Percentiles rank a stretch among this genome's conserved stretches.
Evolutionary conservation across 129 eudicot species (phyloP).

Genomic region (Chrysanthemum lavandulifolium): DNA sequence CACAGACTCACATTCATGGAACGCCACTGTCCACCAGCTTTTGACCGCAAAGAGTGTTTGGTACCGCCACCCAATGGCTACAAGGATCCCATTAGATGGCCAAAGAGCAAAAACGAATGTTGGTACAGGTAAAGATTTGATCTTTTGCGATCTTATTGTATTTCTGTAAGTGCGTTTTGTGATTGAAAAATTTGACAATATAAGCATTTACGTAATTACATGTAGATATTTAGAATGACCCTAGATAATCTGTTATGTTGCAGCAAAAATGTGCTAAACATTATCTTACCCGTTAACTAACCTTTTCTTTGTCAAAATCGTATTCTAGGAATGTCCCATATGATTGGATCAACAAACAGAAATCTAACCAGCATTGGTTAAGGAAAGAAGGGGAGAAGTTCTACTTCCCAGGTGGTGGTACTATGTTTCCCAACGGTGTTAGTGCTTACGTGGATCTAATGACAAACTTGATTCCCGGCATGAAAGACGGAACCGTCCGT

Average conservation of each 20-base stretch:
- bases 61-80: conserved; percentile 97
- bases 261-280: too few relatives aligned
- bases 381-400: conserved; percentile 95
- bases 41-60: conserved; percentile 89
- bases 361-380: conserved; percentile 96
- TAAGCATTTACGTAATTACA: too few relatives aligned
- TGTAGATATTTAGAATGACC: too few relatives aligned
- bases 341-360: conserved; percentile 98
- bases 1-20: conserved; percentile 92
- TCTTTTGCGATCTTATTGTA: neutral
- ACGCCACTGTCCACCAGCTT: conserved; percentile 90
- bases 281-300: neutral
- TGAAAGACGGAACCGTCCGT: conserved; percentile 92
- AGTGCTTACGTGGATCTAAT: conserved; percentile 81
- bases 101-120: conserved; percentile 92
- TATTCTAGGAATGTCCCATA: conserved; percentile 82
- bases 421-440: conserved; percentile 98
- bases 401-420: conserved; percentile 97
- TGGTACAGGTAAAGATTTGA: conserved; percentile 89
- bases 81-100: conserved; percentile 95
- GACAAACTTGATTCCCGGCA: conserved; percentile 83
- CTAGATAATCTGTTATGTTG: too few relatives aligned
- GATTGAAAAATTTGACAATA: too few relatives aligned
- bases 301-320: neutral
- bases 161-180: too few relatives aligned